Percentiles rank a stretch among this genome's conserved stretches.
Evolutionary conservation across 257 asterid species (phyloP).

Genomic region (Paraleonurus japonicus): DNA sequence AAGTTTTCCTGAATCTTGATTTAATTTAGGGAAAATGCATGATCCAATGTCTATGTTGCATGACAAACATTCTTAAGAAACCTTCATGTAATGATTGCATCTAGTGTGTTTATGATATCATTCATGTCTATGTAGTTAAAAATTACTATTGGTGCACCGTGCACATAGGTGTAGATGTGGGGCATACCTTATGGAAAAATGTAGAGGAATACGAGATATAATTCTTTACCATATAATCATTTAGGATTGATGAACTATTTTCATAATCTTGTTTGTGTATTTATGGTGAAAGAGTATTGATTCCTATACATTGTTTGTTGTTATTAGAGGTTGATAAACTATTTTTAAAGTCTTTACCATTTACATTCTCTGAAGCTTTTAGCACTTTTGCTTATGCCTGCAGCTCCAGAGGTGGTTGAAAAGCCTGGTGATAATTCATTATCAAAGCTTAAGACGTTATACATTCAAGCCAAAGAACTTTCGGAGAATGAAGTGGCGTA

Average conservation of each 20-base stretch:
- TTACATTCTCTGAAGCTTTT: conserved; percentile 13
- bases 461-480: conserved; percentile 83
- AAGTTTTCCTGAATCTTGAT: neutral
- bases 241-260: conserved; percentile 6
- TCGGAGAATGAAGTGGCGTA: conserved; percentile 82
- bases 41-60: neutral
- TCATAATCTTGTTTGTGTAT: neutral
- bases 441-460: conserved; percentile 65
- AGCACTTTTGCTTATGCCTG: conserved; percentile 22
- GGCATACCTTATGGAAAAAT: neutral
- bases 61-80: neutral
- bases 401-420: conserved; percentile 91
- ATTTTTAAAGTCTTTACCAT: no score
- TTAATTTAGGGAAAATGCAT: neutral
- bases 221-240: neutral
- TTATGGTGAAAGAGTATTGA: conserved; percentile 4
- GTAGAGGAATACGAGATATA: neutral
- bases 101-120: neutral
- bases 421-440: conserved; percentile 86
- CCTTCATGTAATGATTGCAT: conserved; percentile 1
- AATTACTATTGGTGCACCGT: neutral
- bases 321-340: no score
- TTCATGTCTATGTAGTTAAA: neutral
- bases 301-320: neutral
- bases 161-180: neutral